A percentile compares a stretch with the other conserved stretches of the same genome.
Evolutionary conservation across 2,329 filamentous ascomycete genomes (phyloP).

Genomic region (Dryadomyces quercivorus): DNA sequence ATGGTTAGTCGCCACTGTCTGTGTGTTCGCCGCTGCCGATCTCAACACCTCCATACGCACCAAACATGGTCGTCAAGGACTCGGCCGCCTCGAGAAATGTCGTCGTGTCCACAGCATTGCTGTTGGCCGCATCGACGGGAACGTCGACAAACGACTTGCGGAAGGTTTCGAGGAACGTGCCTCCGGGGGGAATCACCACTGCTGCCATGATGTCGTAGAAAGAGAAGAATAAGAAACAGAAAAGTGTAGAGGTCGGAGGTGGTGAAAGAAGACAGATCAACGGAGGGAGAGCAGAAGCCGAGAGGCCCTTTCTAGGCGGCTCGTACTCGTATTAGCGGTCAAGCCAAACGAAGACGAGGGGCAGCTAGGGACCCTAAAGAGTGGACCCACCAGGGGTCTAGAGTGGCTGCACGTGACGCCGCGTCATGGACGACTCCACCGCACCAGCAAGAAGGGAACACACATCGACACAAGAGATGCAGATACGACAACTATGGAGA

Average conservation of each 20-base stretch:
- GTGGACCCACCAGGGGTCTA: background rate
- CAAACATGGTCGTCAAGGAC: conserved; percentile 76
- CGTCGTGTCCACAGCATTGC: conserved; percentile 67
- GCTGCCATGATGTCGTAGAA: conserved; percentile 33
- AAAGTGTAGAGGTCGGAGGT: no score
- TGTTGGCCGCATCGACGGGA: conserved; percentile 58
- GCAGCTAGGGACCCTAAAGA: background rate
- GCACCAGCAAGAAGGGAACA: background rate
- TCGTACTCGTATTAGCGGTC: background rate
- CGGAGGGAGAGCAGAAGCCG: background rate
- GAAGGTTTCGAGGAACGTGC: conserved; percentile 77
- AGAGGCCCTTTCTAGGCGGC: background rate
- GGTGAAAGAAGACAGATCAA: background rate
- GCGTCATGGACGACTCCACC: background rate
- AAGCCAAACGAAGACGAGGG: background rate
- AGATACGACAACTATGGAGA: background rate
- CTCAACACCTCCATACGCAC: conserved; percentile 29
- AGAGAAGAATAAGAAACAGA: no score
- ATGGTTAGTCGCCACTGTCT: background rate
- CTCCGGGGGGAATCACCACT: conserved; percentile 42
- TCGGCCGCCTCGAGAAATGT: conserved; percentile 89
- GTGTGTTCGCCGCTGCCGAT: no score
- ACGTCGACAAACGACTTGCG: conserved; percentile 78
- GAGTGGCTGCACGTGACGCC: conserved; percentile 7
- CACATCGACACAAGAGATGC: background rate